These are phyloP conservation scores for Flaveria sonorensis DNA, from an alignment of 129 eudicot species.

Conservation along the genomic window DNA sequence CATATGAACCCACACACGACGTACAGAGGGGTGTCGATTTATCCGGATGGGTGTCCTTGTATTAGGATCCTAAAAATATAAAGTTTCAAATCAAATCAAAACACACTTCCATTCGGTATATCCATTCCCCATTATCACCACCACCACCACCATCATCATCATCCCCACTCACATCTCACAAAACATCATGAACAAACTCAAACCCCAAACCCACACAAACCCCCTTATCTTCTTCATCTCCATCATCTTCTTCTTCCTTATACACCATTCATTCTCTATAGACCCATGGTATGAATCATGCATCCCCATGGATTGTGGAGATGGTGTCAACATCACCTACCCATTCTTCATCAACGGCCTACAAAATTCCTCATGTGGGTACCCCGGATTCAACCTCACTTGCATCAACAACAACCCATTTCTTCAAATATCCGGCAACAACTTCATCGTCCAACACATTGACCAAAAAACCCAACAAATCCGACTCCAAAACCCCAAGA, in stretches of 20 bases:
- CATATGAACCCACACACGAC: no score
- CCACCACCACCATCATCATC: not conserved
- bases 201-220: not conserved
- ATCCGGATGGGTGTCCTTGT: no score
- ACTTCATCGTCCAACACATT: slow-evolving; percentile 34
- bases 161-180: not conserved
- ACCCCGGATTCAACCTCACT: slow-evolving; percentile 44
- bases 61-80: no score
- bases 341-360: slow-evolving; percentile 45
- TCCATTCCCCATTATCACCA: not conserved
- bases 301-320: slow-evolving; percentile 36
- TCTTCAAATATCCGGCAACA: slow-evolving; percentile 20
- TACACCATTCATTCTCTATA: not conserved
- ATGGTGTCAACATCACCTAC: slow-evolving; percentile 39
- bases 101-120: no score
- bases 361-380: slow-evolving; percentile 47
- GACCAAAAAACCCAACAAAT: not conserved
- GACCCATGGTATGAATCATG: slow-evolving; percentile 43
- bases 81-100: not conserved
- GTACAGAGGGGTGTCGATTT: no score
- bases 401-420: slow-evolving; percentile 35
- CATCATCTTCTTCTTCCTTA: slow-evolving; percentile 3
- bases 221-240: not conserved
- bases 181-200: not conserved
- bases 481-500: not conserved